These are phyloP conservation scores for Solanum tarijense DNA, from an alignment of 257 asterid species.

Conservation along the genomic window DNA sequence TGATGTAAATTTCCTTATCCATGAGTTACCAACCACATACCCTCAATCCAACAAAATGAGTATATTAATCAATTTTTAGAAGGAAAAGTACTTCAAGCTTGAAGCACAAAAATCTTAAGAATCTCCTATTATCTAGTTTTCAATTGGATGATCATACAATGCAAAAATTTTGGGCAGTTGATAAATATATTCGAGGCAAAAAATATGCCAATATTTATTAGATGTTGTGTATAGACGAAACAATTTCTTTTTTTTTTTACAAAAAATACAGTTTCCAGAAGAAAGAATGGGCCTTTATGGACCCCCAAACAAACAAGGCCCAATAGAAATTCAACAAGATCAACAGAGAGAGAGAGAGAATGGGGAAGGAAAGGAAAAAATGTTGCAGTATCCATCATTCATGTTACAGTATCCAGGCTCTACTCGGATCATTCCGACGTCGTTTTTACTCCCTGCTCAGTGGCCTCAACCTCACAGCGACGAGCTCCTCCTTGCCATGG, in stretches of 20 bases:
- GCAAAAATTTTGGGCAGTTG: background rate
- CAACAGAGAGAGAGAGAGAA: background rate
- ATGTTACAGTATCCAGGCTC: constrained; percentile 77
- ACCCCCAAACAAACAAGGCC: background rate
- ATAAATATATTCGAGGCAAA: background rate
- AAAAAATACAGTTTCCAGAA: background rate
- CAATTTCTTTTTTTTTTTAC: no score
- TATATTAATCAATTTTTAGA: no score
- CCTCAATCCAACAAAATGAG: no score
- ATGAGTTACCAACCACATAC: no score
- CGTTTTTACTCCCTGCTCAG: constrained; percentile 66
- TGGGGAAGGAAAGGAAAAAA: constrained; percentile 1
- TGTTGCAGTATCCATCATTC: constrained; percentile 76
- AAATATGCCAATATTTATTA: background rate
- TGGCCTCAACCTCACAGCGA: constrained; percentile 89
- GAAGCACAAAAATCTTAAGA: background rate
- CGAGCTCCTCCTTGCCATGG: constrained; percentile 82
- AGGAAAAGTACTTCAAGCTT: no score
- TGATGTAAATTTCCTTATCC: no score
- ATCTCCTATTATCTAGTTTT: background rate
- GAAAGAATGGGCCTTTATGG: background rate
- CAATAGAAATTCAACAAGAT: background rate
- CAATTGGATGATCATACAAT: background rate
- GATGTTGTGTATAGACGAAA: background rate
- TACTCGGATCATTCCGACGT: constrained; percentile 66